Base-by-base conservation (phyloP, 139 green algal species). In the Chlorella sp. region DNA sequence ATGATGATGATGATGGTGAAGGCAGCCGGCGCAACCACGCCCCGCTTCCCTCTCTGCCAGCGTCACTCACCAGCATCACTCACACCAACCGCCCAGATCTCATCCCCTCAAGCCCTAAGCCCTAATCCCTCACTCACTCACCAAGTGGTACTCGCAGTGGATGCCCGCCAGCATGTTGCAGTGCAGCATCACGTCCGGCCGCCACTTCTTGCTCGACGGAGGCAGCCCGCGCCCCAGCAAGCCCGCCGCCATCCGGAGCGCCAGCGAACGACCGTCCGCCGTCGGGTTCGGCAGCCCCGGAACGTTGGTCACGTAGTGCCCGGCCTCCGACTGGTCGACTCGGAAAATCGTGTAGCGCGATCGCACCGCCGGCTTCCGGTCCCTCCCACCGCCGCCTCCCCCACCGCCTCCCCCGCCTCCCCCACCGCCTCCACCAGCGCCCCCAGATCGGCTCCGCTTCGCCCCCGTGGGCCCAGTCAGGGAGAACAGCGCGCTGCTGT, bases 151-250 rank as follows among this genome's bases (percentile, higher is more conserved):
- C 67, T 63, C 36, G 5, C 42, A 63, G 42, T 61, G 14, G 5
- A 49, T 31, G 42, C 67, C 67, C 10, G 49, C 67, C 36, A 72
- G 4, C 36, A 72, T 17, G 67, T 72, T 72, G 35, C 50, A 36
- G 42, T 17, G 26, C 2, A 72, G 3, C 42, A 72, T 33, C 6
- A 34, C 30, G 27, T 72, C 27, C 1, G 67, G 67, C 3, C 49
- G 42, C 67, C 67, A 72, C 32, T 55, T 51, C 23, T 14, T 50
- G 64, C 64, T 70, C 32, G 6, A 20, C 2, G 64, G 64, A n/a
- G 32, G 20, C 32, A 70, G 32, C 64, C 50, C 6, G 30, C 62
- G 31, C 31, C 20, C 20, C 63, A 69, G 63, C 31, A 69, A 32
- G 17, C 14, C 5, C 2, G 63, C 50, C 2, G 63, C 63, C 20